These are phyloP conservation scores for Monilinia fructicola DNA, from an alignment of 2,329 filamentous ascomycete species.

Conservation along the genomic window DNA sequence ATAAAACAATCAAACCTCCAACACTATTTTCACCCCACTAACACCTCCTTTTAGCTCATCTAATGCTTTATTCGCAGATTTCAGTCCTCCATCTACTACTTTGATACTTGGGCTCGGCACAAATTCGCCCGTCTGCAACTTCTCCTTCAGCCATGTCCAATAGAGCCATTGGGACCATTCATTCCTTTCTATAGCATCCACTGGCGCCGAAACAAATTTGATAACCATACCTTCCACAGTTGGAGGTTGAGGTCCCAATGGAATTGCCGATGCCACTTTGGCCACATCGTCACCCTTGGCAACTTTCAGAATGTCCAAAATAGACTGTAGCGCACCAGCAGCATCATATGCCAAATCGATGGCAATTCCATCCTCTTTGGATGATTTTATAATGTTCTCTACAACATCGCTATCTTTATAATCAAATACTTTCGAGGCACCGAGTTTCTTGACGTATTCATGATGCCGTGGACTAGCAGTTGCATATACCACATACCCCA, in stretches of 20 bases:
- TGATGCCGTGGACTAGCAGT: slow-evolving; percentile 37
- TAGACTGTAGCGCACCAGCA: slow-evolving; percentile 35
- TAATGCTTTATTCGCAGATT: slow-evolving; percentile 42
- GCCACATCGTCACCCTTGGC: slow-evolving; percentile 47
- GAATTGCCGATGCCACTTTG: slow-evolving; percentile 52
- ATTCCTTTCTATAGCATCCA: slow-evolving; percentile 48
- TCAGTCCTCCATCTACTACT: slow-evolving; percentile 43
- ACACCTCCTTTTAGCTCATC: slow-evolving; percentile 44
- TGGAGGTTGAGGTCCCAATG: slow-evolving; percentile 51
- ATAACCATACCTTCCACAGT: slow-evolving; percentile 8
- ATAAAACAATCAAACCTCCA: slow-evolving; percentile 21
- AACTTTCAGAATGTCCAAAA: slow-evolving; percentile 56
- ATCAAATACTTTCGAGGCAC: slow-evolving; percentile 29
- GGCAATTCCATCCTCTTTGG: slow-evolving; percentile 22
- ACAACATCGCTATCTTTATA: slow-evolving; percentile 27
- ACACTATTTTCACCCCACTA: slow-evolving; percentile 46
- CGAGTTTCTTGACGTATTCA: slow-evolving; percentile 30
- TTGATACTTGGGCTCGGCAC: slow-evolving; percentile 44
- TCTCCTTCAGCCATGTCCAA: slow-evolving; percentile 38
- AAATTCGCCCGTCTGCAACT: slow-evolving; percentile 23
- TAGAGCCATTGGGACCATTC: slow-evolving; percentile 8
- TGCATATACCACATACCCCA: slow-evolving; percentile 45
- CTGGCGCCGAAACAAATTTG: slow-evolving; percentile 46
- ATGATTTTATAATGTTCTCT: slow-evolving; percentile 37
- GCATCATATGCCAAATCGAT: slow-evolving; percentile 23